Conservation (phyloP, 83 land plant species). For the Larix sibirica region DNA sequence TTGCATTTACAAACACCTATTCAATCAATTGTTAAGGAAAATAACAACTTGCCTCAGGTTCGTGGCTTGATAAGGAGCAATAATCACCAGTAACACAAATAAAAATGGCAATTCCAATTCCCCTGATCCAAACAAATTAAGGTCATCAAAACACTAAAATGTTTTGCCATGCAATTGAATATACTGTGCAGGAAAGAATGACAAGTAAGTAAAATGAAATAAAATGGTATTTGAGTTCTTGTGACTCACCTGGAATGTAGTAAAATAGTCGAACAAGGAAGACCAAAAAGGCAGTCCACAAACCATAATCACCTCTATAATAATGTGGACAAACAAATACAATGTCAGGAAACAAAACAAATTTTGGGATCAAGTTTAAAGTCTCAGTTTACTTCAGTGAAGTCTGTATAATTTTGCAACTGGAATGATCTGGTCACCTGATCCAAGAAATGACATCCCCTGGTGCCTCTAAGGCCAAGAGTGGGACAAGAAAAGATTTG, state of each 20-base stretch:
- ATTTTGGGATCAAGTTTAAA: background rate
- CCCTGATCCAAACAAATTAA: conserved; percentile 30
- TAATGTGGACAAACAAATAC: background rate
- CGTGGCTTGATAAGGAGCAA: conserved; percentile 68
- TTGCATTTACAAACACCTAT: background rate
- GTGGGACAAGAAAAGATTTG: conserved; percentile 74
- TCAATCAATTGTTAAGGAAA: background rate
- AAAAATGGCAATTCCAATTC: conserved; percentile 74
- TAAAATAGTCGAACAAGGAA: conserved; percentile 78
- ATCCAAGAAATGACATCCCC: conserved; percentile 58
- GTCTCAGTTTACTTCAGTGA: background rate
- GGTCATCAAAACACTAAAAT: background rate
- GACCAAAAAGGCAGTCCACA: conserved; percentile 71
- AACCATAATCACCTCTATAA: conserved; percentile 76
- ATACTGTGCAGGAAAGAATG: background rate
- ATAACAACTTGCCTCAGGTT: conserved; percentile 42
- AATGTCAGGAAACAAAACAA: background rate
- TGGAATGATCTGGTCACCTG: conserved; percentile 36
- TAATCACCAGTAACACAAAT: conserved; percentile 55
- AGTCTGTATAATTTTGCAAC: background rate
- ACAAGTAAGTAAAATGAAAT: background rate
- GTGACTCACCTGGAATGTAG: conserved; percentile 64
- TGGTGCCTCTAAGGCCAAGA: conserved; percentile 79
- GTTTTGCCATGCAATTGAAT: background rate
- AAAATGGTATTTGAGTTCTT: background rate